Evolutionary conservation across 2,329 filamentous ascomycete genomes (phyloP), one percentile per base, ranked within the genome.

Genomic region (Ophiostoma piceae): DNA sequence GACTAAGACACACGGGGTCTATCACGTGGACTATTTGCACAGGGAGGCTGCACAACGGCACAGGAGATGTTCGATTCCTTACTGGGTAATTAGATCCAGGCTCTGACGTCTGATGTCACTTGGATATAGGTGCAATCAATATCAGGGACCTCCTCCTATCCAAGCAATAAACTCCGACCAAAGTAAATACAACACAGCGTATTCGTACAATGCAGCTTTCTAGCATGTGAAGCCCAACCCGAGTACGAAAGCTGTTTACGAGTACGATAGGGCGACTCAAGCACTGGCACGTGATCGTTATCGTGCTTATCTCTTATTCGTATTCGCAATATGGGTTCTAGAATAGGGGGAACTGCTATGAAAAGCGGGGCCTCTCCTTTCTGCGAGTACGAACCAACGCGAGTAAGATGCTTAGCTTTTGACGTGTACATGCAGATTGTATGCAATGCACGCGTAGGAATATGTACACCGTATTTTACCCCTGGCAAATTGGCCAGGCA

Each of bases 301-400:
- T 39, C 39, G 4, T 8, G 16, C n/a, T 19, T 41, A 51, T 67
- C 60, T 73, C 71, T 73, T 73, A 73, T 71, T 74, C 72, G 72
- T 72, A 73, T 73, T 74, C 73, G 73, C 39, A 69, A 64, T 51
- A 19, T 32, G 35, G 35, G 68, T 65, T 65, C 68, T 43, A 65
- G 66, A 68, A 68, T 68, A 67, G 32, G 51, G 66, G 57, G 66
- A 43, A 9, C 22, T 41, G 65, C 22, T 32, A 41, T 19, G 35
- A 41, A 69, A 69, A 62, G 66, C 14, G 54, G 39, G 7, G 3
- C n/a, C 1, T 29, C 65, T 11, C 37, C 22, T 41, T 43, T 22
- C 43, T 51, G 14, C 19, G 64, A 37, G 37, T 51, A 51, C 16
- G 68, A 51, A 51, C 37, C 26, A 67, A 51, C 19, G 47, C 37